phyloP scores from a whole-genome alignment of 768 basidiomycete species.

The Leccinellum luteum region DNA sequence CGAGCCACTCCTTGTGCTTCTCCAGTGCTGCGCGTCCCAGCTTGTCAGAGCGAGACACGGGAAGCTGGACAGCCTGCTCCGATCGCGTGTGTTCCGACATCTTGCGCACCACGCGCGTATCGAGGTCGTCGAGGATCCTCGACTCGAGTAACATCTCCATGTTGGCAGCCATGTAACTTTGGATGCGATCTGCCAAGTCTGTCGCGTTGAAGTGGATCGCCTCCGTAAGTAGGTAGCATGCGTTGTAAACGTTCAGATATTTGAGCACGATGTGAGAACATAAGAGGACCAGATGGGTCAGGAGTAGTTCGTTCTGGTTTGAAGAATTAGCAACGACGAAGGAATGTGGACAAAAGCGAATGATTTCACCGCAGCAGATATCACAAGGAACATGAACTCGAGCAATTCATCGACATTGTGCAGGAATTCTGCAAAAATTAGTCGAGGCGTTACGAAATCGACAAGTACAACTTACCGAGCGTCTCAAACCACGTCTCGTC shows the following conservation, averaged over 20 bases:
- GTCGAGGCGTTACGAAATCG: not conserved
- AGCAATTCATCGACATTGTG: conserved; percentile 70
- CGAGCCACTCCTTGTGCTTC: conserved; percentile 70
- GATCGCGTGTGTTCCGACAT: conserved; percentile 56
- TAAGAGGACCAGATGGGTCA: conserved; percentile 80
- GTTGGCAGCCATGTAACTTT: conserved; percentile 78
- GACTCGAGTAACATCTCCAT: conserved; percentile 85
- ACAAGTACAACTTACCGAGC: conserved; percentile 50
- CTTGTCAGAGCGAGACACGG: conserved; percentile 56
- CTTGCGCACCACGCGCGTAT: conserved; percentile 59
- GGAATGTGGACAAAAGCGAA: not conserved
- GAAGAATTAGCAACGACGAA: not conserved
- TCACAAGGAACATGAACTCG: conserved; percentile 83
- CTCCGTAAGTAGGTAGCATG: conserved; percentile 75
- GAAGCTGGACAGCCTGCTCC: conserved; percentile 64
- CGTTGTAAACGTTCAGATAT: conserved; percentile 70
- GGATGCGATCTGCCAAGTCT: conserved; percentile 65
- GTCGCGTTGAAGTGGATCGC: conserved; percentile 75
- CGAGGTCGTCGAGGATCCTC: conserved; percentile 75
- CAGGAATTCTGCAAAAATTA: conserved; percentile 50
- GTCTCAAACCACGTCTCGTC: conserved; percentile 67
- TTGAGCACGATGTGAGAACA: conserved; percentile 76
- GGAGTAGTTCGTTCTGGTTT: conserved; percentile 75
- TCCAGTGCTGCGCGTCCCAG: conserved; percentile 55
- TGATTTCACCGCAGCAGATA: conserved; percentile 73